phyloP scores from a whole-genome alignment of 1,139 yeast genomes.

The Scheffersomyces illinoinensis region DNA sequence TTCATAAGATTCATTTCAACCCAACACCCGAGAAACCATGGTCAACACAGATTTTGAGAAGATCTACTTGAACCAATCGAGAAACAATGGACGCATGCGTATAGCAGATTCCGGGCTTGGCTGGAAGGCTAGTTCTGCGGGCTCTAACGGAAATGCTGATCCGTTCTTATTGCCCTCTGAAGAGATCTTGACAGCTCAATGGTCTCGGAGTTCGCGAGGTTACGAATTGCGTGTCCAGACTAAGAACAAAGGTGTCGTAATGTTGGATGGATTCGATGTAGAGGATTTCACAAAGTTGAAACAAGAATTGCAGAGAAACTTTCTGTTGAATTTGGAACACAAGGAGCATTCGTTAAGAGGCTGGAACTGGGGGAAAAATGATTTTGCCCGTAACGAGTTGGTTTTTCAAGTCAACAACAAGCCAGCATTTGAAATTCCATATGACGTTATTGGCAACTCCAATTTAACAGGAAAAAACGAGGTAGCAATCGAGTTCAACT shows the following conservation, averaged over 20 bases:
- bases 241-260: constrained; percentile 80
- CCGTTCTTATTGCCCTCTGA: constrained; percentile 87
- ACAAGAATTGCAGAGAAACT: constrained; percentile 79
- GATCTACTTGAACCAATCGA: constrained; percentile 85
- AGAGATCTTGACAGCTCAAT: constrained; percentile 74
- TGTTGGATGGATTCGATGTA: constrained; percentile 87
- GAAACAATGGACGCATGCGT: constrained; percentile 84
- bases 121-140: constrained; percentile 72
- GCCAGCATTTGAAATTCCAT: constrained; percentile 91
- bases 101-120: constrained; percentile 95
- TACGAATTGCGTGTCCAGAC: constrained; percentile 88
- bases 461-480: constrained; percentile 91
- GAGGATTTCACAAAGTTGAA: constrained; percentile 81
- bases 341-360: constrained; percentile 93
- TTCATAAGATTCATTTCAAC: not conserved
- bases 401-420: constrained; percentile 83
- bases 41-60: constrained; percentile 72
- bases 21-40: constrained; percentile 22
- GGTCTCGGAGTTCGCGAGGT: constrained; percentile 96
- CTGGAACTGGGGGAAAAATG: constrained; percentile 98
- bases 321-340: constrained; percentile 70
- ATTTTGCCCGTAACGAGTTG: constrained; percentile 88
- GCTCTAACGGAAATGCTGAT: constrained; percentile 43
- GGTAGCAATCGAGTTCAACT: constrained; percentile 84
- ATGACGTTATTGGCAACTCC: constrained; percentile 76